These are phyloP conservation scores for Tulasnella sp. DNA, from an alignment of 768 basidiomycete genomes.

Conservation along the genomic window DNA sequence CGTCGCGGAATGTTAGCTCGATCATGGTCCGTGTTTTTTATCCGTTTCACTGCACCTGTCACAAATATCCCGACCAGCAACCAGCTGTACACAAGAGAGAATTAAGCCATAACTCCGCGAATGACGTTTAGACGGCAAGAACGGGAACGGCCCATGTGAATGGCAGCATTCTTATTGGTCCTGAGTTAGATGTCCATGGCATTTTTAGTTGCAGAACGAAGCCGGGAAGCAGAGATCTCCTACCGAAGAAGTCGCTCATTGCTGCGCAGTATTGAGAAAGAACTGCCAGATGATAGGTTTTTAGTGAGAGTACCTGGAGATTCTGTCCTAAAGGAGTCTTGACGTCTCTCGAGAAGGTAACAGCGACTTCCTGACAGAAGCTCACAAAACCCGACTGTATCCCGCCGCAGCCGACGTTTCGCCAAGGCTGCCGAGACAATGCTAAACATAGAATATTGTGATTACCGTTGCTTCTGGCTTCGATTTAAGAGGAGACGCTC, in stretches of 20 bases:
- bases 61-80: slow-evolving; percentile 10
- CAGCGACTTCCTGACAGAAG: slow-evolving; percentile 6
- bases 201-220: background rate
- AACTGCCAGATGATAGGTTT: background rate
- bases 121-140: background rate
- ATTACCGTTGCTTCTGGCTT: background rate
- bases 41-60: background rate
- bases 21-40: background rate
- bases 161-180: background rate
- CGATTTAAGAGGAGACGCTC: background rate
- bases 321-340: slow-evolving; percentile 4
- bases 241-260: background rate
- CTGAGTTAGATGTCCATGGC: background rate
- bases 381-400: background rate
- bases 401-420: slow-evolving; percentile 9
- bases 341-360: slow-evolving; percentile 1
- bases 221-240: background rate
- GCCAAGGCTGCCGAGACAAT: slow-evolving; percentile 5
- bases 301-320: background rate
- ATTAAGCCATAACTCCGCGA: background rate
- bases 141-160: background rate
- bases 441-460: background rate
- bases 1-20: background rate
- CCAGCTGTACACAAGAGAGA: background rate
- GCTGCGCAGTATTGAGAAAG: background rate